phyloP scores from a whole-genome alignment of 495 filamentous ascomycete genomes.

The Neurospora sp. region DNA sequence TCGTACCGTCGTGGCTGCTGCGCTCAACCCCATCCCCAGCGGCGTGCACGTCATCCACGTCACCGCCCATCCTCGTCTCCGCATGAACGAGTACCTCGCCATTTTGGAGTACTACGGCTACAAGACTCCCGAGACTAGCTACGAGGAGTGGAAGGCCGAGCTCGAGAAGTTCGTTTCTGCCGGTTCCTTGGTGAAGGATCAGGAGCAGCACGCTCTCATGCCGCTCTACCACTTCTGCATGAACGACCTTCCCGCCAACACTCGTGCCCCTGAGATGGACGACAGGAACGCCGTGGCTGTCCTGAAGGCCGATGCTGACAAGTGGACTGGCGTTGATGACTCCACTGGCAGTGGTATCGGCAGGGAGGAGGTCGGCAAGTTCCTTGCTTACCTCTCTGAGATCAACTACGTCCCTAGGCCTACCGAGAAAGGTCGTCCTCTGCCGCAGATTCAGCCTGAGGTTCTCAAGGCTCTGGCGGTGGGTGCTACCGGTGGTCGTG shows the following conservation, averaged over 20 bases:
- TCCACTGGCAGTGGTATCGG: constrained; percentile 53
- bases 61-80: constrained; percentile 69
- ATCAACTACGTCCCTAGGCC: constrained; percentile 61
- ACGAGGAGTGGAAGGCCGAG: constrained; percentile 42
- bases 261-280: constrained; percentile 71
- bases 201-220: constrained; percentile 65
- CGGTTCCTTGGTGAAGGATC: constrained; percentile 37
- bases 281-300: constrained; percentile 59
- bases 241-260: constrained; percentile 65
- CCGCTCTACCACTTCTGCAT: constrained; percentile 81
- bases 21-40: constrained; percentile 49
- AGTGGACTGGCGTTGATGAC: constrained; percentile 53
- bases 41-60: constrained; percentile 49
- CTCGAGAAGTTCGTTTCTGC: constrained; percentile 56
- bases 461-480: constrained; percentile 36
- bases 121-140: constrained; percentile 55
- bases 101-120: constrained; percentile 71
- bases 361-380: constrained; percentile 60
- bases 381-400: constrained; percentile 59
- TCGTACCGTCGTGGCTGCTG: constrained; percentile 61
- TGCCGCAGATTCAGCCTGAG: constrained; percentile 44
- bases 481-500: constrained; percentile 18
- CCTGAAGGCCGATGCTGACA: constrained; percentile 47
- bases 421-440: constrained; percentile 30
- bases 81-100: constrained; percentile 67